Evolutionary conservation across 305 asterid genomes (phyloP).

Genomic region (Rubia tinctorum): DNA sequence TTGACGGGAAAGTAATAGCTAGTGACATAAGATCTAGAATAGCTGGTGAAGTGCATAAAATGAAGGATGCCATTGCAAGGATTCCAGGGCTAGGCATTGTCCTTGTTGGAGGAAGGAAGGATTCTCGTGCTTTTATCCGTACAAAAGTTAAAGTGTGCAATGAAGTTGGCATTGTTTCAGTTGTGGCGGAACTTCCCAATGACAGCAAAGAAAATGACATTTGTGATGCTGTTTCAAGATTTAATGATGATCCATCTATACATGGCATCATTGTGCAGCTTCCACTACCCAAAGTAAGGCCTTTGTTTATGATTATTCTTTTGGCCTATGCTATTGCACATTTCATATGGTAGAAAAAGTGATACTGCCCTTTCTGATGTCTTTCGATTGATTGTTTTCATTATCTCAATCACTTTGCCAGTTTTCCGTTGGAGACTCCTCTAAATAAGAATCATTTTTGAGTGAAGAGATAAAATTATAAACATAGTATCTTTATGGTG

Average conservation of each 20-base stretch:
- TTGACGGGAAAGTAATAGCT: conserved; percentile 23
- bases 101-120: conserved; percentile 25
- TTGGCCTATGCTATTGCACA: neutral
- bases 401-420: neutral
- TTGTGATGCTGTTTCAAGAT: conserved; percentile 21
- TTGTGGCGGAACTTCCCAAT: conserved; percentile 21
- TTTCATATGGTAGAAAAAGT: neutral
- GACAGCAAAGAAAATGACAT: conserved; percentile 23
- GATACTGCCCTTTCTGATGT: too few species aligned
- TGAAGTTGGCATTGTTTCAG: conserved; percentile 21
- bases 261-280: conserved; percentile 30
- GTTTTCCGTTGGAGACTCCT: neutral
- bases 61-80: conserved; percentile 21
- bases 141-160: conserved; percentile 24
- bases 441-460: neutral
- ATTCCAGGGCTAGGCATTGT: conserved; percentile 25
- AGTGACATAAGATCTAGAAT: conserved; percentile 19
- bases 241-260: conserved; percentile 17
- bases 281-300: conserved; percentile 30
- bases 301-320: neutral
- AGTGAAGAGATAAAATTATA: neutral
- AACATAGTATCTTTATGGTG: neutral
- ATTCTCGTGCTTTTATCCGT: conserved; percentile 23
- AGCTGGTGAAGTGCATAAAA: conserved; percentile 19
- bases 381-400: neutral